A percentile compares a stretch with the other conserved stretches of the same genome.
These are phyloP conservation scores for Beta lomatogona DNA, from an alignment of 179 eudicot genomes.

Conservation along the genomic window DNA sequence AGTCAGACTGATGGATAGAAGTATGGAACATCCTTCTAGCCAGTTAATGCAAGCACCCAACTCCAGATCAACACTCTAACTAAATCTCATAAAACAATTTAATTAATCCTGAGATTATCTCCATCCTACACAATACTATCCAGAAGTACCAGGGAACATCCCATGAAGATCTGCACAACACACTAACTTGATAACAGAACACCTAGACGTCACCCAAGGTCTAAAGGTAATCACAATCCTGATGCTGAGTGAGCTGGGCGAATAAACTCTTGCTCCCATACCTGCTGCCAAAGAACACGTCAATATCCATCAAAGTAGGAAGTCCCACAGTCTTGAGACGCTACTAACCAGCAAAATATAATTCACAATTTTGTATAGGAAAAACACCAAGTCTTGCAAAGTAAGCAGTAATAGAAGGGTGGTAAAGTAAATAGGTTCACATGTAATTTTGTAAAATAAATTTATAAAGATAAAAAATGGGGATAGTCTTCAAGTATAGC, in stretches of 20 bases:
- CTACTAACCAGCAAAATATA: neutral
- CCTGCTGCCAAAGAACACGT: slow-evolving; percentile 9
- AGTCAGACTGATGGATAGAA: neutral
- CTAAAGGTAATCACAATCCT: slow-evolving; percentile 10
- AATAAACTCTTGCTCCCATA: slow-evolving; percentile 1
- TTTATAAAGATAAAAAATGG: no score
- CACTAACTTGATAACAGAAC: slow-evolving; percentile 14
- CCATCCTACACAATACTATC: slow-evolving; percentile 19
- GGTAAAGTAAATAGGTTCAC: no score
- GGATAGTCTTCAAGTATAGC: no score
- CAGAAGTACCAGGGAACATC: slow-evolving; percentile 9
- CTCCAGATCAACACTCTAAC: slow-evolving; percentile 1
- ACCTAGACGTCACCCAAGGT: slow-evolving; percentile 5
- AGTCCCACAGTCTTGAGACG: neutral
- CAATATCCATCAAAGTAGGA: neutral
- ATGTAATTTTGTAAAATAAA: neutral
- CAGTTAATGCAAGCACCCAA: neutral
- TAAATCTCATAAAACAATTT: slow-evolving; percentile 7
- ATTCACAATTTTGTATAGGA: neutral
- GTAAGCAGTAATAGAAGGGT: no score
- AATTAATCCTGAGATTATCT: slow-evolving; percentile 4
- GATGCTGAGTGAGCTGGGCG: slow-evolving; percentile 14
- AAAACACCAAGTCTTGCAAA: neutral
- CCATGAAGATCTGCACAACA: slow-evolving; percentile 21
- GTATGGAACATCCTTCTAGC: slow-evolving; percentile 4